Percentiles rank a stretch among this genome's conserved stretches.
These are phyloP conservation scores for Handroanthus guayacan DNA, from an alignment of 257 asterid species.

Conservation along the genomic window DNA sequence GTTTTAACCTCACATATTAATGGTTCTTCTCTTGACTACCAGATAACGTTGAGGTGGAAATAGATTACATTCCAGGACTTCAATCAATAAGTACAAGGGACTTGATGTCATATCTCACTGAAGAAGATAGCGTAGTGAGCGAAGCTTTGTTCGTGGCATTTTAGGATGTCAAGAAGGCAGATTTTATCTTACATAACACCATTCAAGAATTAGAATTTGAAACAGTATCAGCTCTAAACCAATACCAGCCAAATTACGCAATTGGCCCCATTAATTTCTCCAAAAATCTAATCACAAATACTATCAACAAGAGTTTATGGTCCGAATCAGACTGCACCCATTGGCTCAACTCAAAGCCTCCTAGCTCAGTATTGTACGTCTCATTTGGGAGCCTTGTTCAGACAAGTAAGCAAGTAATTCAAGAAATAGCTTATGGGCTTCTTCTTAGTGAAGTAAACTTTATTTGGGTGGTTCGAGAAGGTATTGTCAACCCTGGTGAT, in stretches of 20 bases:
- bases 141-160: slow-evolving; percentile 42
- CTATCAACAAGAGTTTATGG: slow-evolving; percentile 42
- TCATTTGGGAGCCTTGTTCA: slow-evolving; percentile 54
- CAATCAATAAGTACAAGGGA: slow-evolving; percentile 54
- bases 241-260: slow-evolving; percentile 43
- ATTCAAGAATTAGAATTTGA: slow-evolving; percentile 58
- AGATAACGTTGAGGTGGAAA: slow-evolving; percentile 45
- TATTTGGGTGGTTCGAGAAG: slow-evolving; percentile 60
- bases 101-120: slow-evolving; percentile 43
- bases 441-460: slow-evolving; percentile 49
- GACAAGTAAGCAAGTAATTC: slow-evolving; percentile 29
- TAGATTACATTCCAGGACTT: slow-evolving; percentile 64
- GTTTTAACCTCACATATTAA: neutral
- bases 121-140: slow-evolving; percentile 32
- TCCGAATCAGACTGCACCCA: slow-evolving; percentile 46
- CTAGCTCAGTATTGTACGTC: slow-evolving; percentile 51
- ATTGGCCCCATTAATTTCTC: slow-evolving; percentile 50
- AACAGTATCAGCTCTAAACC: slow-evolving; percentile 42
- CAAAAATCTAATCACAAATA: neutral
- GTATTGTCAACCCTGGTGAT: slow-evolving; percentile 42
- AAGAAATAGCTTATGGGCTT: slow-evolving; percentile 58
- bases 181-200: slow-evolving; percentile 59
- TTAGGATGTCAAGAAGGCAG: slow-evolving; percentile 49
- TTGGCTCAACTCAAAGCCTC: slow-evolving; percentile 50
- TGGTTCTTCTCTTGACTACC: neutral